Evolutionary conservation across 345 rosid species (phyloP).

Genomic region (Eucalyptus regnans): DNA sequence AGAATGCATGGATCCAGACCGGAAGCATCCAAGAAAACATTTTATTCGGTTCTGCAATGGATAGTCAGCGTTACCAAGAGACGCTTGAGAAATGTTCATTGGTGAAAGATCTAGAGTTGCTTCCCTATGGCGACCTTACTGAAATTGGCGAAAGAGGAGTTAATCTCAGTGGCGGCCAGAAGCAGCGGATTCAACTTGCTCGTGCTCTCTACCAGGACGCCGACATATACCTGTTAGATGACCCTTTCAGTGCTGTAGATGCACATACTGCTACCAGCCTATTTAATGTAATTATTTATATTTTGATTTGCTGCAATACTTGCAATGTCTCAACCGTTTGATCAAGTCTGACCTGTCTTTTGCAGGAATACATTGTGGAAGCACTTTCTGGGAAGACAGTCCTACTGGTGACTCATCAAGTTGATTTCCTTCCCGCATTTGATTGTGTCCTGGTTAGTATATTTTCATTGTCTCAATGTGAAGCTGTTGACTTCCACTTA

Average conservation of each 20-base stretch:
- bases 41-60: conserved; percentile 70
- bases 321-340: not conserved
- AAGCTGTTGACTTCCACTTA: not conserved
- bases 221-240: conserved; percentile 85
- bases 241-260: conserved; percentile 97
- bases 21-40: conserved; percentile 83
- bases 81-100: conserved; percentile 70
- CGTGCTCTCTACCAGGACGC: conserved; percentile 94
- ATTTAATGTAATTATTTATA: conserved; percentile 42
- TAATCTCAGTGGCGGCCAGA: conserved; percentile 96
- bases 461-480: not conserved
- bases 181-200: conserved; percentile 93
- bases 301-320: not conserved
- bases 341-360: conserved; percentile 5
- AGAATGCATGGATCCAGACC: conserved; percentile 93
- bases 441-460: conserved; percentile 71
- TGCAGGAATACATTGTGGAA: conserved; percentile 77
- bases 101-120: conserved; percentile 81
- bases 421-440: conserved; percentile 89
- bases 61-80: conserved; percentile 52
- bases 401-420: conserved; percentile 92
- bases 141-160: conserved; percentile 98
- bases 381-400: conserved; percentile 76
- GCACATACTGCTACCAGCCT: conserved; percentile 90
- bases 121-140: conserved; percentile 87